Evolutionary conservation across 441 rosid species (phyloP).

Genomic region (Theobroma grandiflorum): DNA sequence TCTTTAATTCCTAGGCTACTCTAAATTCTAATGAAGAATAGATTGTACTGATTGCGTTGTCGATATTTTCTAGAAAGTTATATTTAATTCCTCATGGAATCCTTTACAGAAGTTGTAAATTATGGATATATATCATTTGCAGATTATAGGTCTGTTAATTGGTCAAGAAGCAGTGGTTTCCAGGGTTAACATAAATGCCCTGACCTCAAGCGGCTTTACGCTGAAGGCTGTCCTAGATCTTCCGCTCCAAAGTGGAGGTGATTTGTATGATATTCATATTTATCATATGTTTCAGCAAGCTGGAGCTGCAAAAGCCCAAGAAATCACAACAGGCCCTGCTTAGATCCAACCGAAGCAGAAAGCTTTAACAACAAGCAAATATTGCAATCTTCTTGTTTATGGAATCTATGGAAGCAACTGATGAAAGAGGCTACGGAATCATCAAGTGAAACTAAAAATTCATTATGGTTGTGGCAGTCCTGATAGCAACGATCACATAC

Average conservation of each 20-base stretch:
- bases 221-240: constrained; percentile 12
- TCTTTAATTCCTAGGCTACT: background rate
- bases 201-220: constrained; percentile 12
- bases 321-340: background rate
- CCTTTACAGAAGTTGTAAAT: background rate
- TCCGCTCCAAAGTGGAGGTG: constrained; percentile 7
- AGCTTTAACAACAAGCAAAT: constrained; percentile 17
- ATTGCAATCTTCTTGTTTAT: constrained; percentile 29
- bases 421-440: constrained; percentile 39
- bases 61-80: background rate
- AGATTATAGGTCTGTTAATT: constrained; percentile 15
- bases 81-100: too few relatives aligned
- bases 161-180: constrained; percentile 2
- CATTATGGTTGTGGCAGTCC: constrained; percentile 30
- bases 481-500: constrained; percentile 39
- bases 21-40: background rate
- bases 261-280: constrained; percentile 14
- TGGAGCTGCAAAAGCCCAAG: constrained; percentile 17
- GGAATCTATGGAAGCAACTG: constrained; percentile 18
- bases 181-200: background rate
- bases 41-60: background rate
- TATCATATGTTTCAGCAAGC: constrained; percentile 12
- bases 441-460: constrained; percentile 26
- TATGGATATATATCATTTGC: constrained; percentile 1
- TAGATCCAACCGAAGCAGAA: background rate